Evolutionary conservation across 2,329 filamentous ascomycete species (phyloP).

Genomic region (Torrubiellomyces zombiae): DNA sequence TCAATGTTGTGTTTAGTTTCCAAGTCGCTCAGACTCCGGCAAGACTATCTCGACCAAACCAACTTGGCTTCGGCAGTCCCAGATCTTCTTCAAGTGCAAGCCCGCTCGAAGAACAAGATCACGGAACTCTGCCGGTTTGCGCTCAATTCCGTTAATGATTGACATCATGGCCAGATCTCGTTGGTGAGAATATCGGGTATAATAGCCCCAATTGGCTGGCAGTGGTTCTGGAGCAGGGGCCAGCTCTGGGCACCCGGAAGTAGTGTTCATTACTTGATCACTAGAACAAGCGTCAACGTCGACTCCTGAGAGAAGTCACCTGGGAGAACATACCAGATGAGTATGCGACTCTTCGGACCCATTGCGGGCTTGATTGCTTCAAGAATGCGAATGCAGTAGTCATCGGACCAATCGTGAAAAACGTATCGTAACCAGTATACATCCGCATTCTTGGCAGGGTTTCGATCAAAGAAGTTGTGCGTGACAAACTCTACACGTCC

Average conservation of each 20-base stretch:
- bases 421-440: slow-evolving; percentile 16
- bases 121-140: slow-evolving; percentile 15
- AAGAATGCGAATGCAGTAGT: slow-evolving; percentile 14
- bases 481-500: slow-evolving; percentile 8
- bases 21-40: slow-evolving; percentile 4
- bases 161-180: slow-evolving; percentile 17
- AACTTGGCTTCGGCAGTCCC: slow-evolving; percentile 15
- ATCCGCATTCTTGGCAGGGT: slow-evolving; percentile 13
- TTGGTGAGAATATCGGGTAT: slow-evolving; percentile 14
- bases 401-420: slow-evolving; percentile 19
- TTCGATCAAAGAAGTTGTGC: slow-evolving; percentile 17
- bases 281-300: slow-evolving; percentile 7
- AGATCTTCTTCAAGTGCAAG: slow-evolving; percentile 14
- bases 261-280: slow-evolving; percentile 20
- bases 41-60: slow-evolving; percentile 12
- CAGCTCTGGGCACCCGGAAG: slow-evolving; percentile 12
- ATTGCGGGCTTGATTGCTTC: slow-evolving; percentile 6
- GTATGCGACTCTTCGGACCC: slow-evolving; percentile 6
- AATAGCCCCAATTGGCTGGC: slow-evolving; percentile 18
- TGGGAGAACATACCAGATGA: slow-evolving; percentile 5
- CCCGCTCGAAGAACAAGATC: slow-evolving; percentile 12
- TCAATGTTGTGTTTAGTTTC: no score
- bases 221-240: slow-evolving; percentile 12
- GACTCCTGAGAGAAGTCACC: no score
- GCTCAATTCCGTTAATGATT: slow-evolving; percentile 19